These are phyloP conservation scores for Punica granatum DNA, from an alignment of 345 rosid species.

Conservation along the genomic window DNA sequence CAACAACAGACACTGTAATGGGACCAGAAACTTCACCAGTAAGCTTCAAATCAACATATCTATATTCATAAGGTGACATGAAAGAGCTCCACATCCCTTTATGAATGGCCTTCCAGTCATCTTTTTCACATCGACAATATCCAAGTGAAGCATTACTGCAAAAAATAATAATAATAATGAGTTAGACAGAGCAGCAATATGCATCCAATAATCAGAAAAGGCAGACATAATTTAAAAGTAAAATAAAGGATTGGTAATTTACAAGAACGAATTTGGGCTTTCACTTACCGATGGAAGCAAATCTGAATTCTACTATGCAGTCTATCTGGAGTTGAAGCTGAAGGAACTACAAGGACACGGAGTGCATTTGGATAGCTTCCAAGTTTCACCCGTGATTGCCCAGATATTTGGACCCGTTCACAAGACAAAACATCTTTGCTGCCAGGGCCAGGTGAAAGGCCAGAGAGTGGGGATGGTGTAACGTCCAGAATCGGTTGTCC, in stretches of 20 bases:
- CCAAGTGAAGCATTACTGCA: conserved; percentile 68
- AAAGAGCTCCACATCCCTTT: conserved; percentile 53
- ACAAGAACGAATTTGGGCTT: neutral
- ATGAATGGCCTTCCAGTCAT: conserved; percentile 67
- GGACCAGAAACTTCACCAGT: conserved; percentile 38
- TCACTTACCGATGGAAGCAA: conserved; percentile 73
- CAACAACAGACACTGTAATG: conserved; percentile 39
- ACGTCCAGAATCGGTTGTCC: conserved; percentile 44
- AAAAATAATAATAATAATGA: neutral
- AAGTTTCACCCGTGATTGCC: conserved; percentile 51
- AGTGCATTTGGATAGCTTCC: conserved; percentile 56
- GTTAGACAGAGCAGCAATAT: conserved; percentile 1
- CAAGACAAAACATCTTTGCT: conserved; percentile 36
- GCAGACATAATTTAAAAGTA: neutral
- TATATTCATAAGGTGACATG: conserved; percentile 70
- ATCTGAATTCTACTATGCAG: conserved; percentile 54
- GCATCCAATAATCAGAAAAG: neutral
- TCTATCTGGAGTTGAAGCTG: conserved; percentile 40
- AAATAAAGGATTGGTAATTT: neutral
- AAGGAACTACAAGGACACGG: conserved; percentile 50
- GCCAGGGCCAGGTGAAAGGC: conserved; percentile 13
- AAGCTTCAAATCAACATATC: conserved; percentile 70
- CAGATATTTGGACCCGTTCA: conserved; percentile 70
- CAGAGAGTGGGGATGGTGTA: conserved; percentile 25
- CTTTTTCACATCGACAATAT: conserved; percentile 57